Base-by-base conservation (phyloP, 805 yeast species). In the Cyberlindnera samutprakarnensis region DNA sequence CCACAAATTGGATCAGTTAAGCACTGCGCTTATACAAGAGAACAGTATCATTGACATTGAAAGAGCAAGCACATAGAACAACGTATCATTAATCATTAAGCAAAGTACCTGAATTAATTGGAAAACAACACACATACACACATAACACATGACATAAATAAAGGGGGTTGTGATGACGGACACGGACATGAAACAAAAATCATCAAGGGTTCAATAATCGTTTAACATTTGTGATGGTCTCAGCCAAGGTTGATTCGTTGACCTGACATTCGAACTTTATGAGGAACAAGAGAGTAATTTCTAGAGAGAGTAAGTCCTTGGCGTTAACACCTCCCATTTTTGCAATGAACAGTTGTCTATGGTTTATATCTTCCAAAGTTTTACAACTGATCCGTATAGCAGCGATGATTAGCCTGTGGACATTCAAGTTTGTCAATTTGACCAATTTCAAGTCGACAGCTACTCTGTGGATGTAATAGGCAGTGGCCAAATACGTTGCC, bases 261-360 rank as follows among this genome's bases (percentile, higher is more conserved):
- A 68, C 66, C 27, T 61, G 63, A 35, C 75, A 51, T 29, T 69
- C 65, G 47, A 71, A 74, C 44, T 71, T 67, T 30, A 68, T 38
- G 28, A 72, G 45, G 42, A 67, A 69, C 35, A 75, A 49, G 24
- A 73, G 54, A 1, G 74, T 64, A 14, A 72, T 62, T 43, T 74
- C 81, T 27, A 75, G 51, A 18, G 60, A 54, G 33, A 60, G 53
- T 30, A 74, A 52, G 33, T 74, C 81, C 5, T 46, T 32, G 25
- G 56, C 37, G 46, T 54, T 39, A 34, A 70, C 49, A 1, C 76
- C 76, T 3, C 66, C 68, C 14, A 66, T 68, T 21, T 60, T 60
- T 5, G 75, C 69, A 36, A 61, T 63, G 28, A 66, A 59, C 24
- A 47, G 53, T 44, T 66, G 70, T 10, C 59, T 53, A 37, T 66